These are phyloP conservation scores for Clitocybe nebularis DNA, from an alignment of 1,284 basidiomycete species.

Conservation along the genomic window DNA sequence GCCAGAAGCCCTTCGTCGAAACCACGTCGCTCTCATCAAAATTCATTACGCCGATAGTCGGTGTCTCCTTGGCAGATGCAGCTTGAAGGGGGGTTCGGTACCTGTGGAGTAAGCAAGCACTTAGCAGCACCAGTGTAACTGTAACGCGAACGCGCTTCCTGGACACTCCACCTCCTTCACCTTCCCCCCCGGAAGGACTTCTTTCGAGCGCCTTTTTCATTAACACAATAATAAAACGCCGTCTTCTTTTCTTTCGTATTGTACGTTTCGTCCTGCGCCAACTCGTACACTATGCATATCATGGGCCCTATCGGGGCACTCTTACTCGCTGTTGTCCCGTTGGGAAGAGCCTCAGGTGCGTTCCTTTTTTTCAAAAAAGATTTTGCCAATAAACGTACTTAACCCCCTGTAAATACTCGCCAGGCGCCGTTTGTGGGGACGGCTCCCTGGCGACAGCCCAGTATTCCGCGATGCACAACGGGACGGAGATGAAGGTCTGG, in stretches of 20 bases:
- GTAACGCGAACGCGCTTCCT: too few relatives aligned
- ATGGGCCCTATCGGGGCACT: background rate
- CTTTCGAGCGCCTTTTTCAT: background rate
- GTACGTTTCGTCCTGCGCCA: background rate
- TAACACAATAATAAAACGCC: background rate
- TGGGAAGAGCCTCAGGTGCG: background rate
- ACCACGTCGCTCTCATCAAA: background rate
- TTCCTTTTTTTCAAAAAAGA: background rate
- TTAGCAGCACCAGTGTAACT: background rate
- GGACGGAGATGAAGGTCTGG: constrained; percentile 3
- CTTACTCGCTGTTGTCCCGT: background rate
- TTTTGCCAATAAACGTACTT: background rate
- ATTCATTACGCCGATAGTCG: background rate
- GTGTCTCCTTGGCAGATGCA: background rate
- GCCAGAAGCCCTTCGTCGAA: background rate
- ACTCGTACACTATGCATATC: background rate
- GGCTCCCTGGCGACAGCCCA: constrained; percentile 1
- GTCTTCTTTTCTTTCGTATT: background rate
- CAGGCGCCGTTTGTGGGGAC: background rate
- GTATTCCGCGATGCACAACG: background rate
- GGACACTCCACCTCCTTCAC: background rate
- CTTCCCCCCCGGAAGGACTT: background rate
- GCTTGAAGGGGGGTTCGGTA: too few relatives aligned
- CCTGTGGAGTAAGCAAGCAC: background rate
- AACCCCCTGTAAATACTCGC: background rate